phyloP scores from a whole-genome alignment of 768 basidiomycete genomes.

The Rhizopogon sp. region DNA sequence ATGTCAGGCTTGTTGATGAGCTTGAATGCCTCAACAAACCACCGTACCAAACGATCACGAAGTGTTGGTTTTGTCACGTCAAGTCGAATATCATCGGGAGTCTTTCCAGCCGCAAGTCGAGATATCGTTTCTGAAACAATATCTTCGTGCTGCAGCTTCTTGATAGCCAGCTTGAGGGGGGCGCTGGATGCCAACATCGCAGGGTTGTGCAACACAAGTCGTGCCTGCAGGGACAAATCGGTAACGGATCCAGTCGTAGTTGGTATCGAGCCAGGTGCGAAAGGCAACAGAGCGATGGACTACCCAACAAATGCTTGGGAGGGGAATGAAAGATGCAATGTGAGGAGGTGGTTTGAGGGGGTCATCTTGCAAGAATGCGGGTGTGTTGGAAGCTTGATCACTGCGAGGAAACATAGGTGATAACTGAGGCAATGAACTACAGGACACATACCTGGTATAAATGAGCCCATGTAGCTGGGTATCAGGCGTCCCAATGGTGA shows the following conservation, averaged over 20 bases:
- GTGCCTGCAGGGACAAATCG: not conserved
- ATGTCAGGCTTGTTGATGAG: conserved; percentile 22
- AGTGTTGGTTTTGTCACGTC: conserved; percentile 17
- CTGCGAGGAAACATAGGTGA: conserved; percentile 1
- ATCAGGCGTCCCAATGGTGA: too few relatives aligned
- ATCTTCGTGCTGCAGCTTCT: conserved; percentile 27
- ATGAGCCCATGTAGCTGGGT: not conserved
- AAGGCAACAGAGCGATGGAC: not conserved
- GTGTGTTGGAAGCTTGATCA: too few relatives aligned
- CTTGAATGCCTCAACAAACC: conserved; percentile 30
- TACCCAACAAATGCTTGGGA: conserved; percentile 1
- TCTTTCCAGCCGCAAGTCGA: conserved; percentile 16
- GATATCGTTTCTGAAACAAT: conserved; percentile 17
- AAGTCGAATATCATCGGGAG: conserved; percentile 6
- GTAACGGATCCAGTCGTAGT: not conserved
- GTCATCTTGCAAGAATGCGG: too few relatives aligned
- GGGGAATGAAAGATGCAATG: too few relatives aligned
- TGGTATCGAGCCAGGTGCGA: not conserved
- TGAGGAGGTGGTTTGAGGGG: too few relatives aligned
- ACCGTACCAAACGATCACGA: conserved; percentile 19
- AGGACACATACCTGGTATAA: not conserved
- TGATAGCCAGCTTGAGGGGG: conserved; percentile 30
- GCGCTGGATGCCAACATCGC: conserved; percentile 22
- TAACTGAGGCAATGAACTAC: not conserved
- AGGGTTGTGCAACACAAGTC: not conserved